phyloP scores from a whole-genome alignment of 2,329 filamentous ascomycete species.

The Cladosporium cucumerinum region DNA sequence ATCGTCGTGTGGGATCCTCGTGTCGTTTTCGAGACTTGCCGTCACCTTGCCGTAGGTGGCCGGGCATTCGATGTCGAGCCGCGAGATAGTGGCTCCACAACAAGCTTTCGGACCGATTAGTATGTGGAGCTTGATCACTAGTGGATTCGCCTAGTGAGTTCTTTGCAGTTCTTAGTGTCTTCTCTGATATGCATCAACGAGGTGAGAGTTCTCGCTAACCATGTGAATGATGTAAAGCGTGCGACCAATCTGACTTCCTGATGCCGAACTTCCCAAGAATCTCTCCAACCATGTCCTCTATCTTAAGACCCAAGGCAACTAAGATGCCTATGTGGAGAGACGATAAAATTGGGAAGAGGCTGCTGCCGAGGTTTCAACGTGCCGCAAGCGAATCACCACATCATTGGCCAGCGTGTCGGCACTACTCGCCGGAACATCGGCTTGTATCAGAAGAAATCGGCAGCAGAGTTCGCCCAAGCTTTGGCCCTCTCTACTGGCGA shows the following conservation, averaged over 20 bases:
- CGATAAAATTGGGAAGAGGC: background rate
- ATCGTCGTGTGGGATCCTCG: conserved; percentile 13
- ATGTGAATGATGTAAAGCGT: background rate
- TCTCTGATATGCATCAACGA: conserved; percentile 8
- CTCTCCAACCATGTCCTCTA: background rate
- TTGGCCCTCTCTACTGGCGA: background rate
- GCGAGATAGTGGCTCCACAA: conserved; percentile 7
- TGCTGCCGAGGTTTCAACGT: conserved; percentile 16
- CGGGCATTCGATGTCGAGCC: background rate
- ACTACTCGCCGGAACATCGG: conserved; percentile 12
- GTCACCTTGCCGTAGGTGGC: conserved; percentile 11
- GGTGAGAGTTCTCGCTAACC: background rate
- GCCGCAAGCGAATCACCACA: conserved; percentile 6
- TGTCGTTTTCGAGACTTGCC: conserved; percentile 7
- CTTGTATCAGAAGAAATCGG: background rate
- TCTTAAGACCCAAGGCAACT: background rate
- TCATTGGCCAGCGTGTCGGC: conserved; percentile 6
- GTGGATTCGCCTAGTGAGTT: conserved; percentile 10
- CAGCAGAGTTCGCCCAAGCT: conserved; percentile 9
- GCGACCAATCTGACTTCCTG: background rate
- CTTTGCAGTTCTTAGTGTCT: conserved; percentile 15
- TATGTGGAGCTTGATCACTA: conserved; percentile 14
- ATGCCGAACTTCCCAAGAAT: background rate
- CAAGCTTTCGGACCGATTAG: conserved; percentile 18
- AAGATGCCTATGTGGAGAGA: background rate